A percentile compares a stretch with the other conserved stretches of the same genome.
These are phyloP conservation scores for Phytophthora pluvialis DNA, from an alignment of 352 stramenopile genomes.

Conservation along the genomic window DNA sequence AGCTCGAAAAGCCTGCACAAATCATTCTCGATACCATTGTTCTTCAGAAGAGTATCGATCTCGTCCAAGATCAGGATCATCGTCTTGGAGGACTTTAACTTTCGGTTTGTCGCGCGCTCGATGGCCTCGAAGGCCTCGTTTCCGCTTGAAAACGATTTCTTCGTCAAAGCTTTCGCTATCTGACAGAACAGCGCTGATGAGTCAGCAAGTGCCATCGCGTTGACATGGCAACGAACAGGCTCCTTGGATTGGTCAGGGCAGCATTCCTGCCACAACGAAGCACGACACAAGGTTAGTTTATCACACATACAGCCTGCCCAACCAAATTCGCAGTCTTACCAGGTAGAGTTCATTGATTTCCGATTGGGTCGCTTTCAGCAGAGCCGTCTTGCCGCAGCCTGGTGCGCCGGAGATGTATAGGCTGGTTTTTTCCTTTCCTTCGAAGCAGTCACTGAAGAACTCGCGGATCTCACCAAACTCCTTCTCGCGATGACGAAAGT, in stretches of 20 bases:
- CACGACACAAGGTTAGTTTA: constrained; percentile 10
- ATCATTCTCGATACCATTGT: constrained; percentile 71
- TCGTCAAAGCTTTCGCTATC: constrained; percentile 61
- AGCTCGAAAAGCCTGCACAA: constrained; percentile 83
- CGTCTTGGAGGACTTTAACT: constrained; percentile 56
- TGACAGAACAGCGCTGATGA: constrained; percentile 58
- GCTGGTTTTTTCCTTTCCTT: constrained; percentile 54
- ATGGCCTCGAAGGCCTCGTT: constrained; percentile 75
- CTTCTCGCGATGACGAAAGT: constrained; percentile 65
- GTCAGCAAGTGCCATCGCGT: constrained; percentile 74
- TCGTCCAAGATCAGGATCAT: constrained; percentile 85
- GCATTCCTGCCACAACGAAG: constrained; percentile 38
- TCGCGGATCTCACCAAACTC: constrained; percentile 57
- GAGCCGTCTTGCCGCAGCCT: constrained; percentile 79
- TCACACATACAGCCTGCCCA: background rate
- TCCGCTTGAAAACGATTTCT: constrained; percentile 46
- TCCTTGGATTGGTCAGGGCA: constrained; percentile 37
- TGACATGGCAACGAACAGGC: constrained; percentile 66
- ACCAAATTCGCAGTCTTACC: constrained; percentile 30
- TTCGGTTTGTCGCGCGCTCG: constrained; percentile 52
- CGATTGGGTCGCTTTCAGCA: constrained; percentile 62
- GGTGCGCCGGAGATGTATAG: constrained; percentile 83
- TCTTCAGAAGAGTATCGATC: constrained; percentile 77
- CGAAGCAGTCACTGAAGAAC: constrained; percentile 72
- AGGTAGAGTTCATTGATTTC: constrained; percentile 60